Base-by-base conservation (phyloP, 164 flowering plant genomes). In the Liquidambar formosana region DNA sequence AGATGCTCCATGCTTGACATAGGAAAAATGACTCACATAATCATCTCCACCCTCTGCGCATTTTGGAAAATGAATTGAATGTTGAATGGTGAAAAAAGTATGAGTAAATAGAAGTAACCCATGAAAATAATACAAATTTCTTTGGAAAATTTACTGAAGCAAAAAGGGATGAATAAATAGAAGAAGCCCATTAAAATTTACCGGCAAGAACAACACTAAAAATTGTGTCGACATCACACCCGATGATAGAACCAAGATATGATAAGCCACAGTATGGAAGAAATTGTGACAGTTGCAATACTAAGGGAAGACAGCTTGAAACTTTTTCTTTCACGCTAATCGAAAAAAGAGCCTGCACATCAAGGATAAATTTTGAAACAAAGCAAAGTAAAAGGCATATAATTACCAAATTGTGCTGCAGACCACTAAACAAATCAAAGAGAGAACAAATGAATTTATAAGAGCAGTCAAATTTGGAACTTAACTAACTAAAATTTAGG, bases 1-100 rank as follows among this genome's bases (percentile, higher is more conserved):
- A 64, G 83, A 73, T 71, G 96, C 96, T 66, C 96, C 97, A 64
- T 71, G 90, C 68, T 78, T 83, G 80, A 90, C 75, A 66, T 82
- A 71, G 62, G 88, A 71, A 77, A 89, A 87, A 62, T 79, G 83
- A 70, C 65, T 68, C 77, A 73, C 62, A 70, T n/a, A 79, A 68
- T 85, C 87, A 68, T 85, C 87, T 23, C 68, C 77, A 47, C 81
- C 85, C 44, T 85, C 97, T 86, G 72, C 66, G 72, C 43, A 67
- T 16, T 47, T 28, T 8, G 22, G 25, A 48, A 63, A 61, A 28
- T 48, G 21, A 58, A 56, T 33, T 6, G 16, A 58, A 51, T 59
- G 12, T n/a, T 64, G 57, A 64, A 64, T 25, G 44, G 56, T 16
- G 48, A 66, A 57, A 56, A n/a, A n/a, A n/a, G n/a, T n/a, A n/a